phyloP scores from a whole-genome alignment of 2,329 filamentous ascomycete species.

The Colletotrichum lupini region DNA sequence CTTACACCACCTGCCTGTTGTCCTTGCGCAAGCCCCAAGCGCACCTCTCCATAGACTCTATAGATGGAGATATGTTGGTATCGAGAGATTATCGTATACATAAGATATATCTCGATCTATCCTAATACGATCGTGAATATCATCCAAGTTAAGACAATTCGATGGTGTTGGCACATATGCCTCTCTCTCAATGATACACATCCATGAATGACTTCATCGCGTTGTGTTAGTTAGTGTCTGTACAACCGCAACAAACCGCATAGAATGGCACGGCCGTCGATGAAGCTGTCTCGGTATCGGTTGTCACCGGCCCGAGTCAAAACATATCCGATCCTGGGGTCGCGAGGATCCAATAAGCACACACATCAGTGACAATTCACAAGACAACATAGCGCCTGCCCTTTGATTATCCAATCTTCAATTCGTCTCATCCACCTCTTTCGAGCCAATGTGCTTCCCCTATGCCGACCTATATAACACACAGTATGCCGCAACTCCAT shows the following conservation, averaged over 20 bases:
- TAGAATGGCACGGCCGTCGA: constrained; percentile 3
- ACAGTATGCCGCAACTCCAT: constrained; percentile 3
- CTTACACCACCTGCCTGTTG: neutral
- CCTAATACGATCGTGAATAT: too few species aligned
- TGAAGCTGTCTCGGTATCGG: neutral
- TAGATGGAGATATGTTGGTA: too few species aligned
- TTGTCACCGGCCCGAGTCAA: neutral
- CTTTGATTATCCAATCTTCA: neutral
- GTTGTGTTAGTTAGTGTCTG: neutral
- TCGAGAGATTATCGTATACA: too few species aligned
- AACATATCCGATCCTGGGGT: neutral
- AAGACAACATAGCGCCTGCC: neutral
- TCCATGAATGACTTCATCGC: neutral
- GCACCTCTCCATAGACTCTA: neutral
- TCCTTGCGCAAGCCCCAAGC: neutral
- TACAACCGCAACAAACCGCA: neutral
- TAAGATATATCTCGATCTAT: too few species aligned
- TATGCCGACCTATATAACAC: neutral
- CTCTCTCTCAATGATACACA: too few species aligned
- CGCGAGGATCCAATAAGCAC: neutral
- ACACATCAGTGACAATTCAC: neutral
- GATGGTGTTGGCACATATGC: too few species aligned
- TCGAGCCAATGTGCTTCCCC: neutral
- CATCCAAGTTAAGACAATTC: too few species aligned
- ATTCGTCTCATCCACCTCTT: neutral